These are phyloP conservation scores for Podospora pseudopauciseta DNA, from an alignment of 495 filamentous ascomycete species.

Conservation along the genomic window DNA sequence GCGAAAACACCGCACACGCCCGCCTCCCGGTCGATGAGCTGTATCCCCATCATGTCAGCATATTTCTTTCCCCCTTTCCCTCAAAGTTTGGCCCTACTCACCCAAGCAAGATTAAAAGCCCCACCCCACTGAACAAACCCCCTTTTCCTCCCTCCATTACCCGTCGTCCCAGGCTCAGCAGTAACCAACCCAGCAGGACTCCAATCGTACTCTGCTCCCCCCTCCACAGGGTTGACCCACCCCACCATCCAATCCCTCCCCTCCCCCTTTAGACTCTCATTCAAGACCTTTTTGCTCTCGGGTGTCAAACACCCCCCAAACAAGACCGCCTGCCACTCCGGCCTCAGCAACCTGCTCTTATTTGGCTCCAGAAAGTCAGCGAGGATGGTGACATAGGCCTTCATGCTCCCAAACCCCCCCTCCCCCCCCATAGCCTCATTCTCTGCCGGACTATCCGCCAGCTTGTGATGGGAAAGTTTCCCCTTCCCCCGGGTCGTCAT, in stretches of 20 bases:
- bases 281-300: conserved; percentile 17
- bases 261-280: conserved; percentile 11
- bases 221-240: conserved; percentile 12
- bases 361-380: conserved; percentile 15
- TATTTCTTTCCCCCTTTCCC: neutral
- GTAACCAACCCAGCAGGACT: conserved; percentile 34
- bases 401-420: conserved; percentile 26
- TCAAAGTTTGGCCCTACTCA: conserved; percentile 17
- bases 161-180: conserved; percentile 9
- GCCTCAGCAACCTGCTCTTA: conserved; percentile 30
- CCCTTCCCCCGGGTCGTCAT: conserved; percentile 22
- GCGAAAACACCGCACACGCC: conserved; percentile 37
- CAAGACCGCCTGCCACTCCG: conserved; percentile 26
- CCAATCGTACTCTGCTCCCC: conserved; percentile 31
- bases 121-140: conserved; percentile 40
- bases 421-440: conserved; percentile 30
- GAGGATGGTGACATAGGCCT: conserved; percentile 28
- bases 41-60: conserved; percentile 13
- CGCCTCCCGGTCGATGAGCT: conserved; percentile 36
- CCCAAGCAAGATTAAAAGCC: conserved; percentile 32
- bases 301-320: conserved; percentile 30
- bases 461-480: neutral
- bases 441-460: neutral
- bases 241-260: conserved; percentile 30
- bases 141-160: conserved; percentile 25